Evolutionary conservation across 352 stramenopile species (phyloP), one percentile per base, ranked within the genome.

Genomic region (Phytopythium montanum): DNA sequence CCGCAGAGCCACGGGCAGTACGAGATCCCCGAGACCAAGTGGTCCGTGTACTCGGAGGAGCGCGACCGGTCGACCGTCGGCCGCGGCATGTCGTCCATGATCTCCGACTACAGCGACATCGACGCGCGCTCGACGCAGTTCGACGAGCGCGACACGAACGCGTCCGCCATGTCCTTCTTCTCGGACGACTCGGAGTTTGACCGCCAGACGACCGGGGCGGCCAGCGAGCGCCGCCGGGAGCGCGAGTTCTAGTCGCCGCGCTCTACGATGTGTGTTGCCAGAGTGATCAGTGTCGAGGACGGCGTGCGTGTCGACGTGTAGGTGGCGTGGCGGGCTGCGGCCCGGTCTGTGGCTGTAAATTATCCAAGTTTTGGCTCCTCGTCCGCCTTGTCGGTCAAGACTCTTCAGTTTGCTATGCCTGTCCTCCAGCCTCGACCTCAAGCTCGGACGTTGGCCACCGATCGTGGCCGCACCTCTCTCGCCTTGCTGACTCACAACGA

Each of bases 151-250:
- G 67, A 60, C 52, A 78, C 70, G 34, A 56, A 48, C 29, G 67
- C 58, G 39, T 78, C 70, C 18, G 61, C 65, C 44, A 48, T 60
- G 39, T 78, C 70, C 38, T 70, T 75, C 54, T 73, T 75, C 53
- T 78, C 70, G 16, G 64, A 68, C 41, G 73, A 66, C 49, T 78
- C 70, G 25, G 64, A 78, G 49, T 75, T 68, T n/a, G 52, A 56
- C 52, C 60, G 60, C 8, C 55, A 54, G 48, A 68, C 44, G n/a
- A 46, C n/a, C n/a, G n/a, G n/a, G n/a, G n/a, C 33, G 14, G 21
- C 18, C 34, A 25, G 33, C 50, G 61, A 70, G 21, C 46, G 25
- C 26, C 50, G 26, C 12, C 21, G 38, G n/a, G 34, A 46, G 26
- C 67, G 60, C 59, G 66, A 77, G 60, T 75, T 77, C 58, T 77